Conservation (phyloP, 768 basidiomycete genomes). For the Roridomyces roridus region DNA sequence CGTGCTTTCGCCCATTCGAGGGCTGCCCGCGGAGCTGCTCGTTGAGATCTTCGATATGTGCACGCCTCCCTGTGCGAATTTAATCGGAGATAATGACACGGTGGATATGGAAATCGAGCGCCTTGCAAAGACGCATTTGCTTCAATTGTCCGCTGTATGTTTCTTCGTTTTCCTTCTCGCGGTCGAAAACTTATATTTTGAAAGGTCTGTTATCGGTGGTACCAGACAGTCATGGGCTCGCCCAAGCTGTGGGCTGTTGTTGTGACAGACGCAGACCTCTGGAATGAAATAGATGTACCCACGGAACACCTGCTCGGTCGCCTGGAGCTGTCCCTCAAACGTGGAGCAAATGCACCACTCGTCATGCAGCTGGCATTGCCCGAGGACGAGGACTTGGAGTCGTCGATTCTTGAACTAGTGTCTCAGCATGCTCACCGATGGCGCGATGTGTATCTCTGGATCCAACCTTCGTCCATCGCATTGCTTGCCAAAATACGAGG, state of each 20-base stretch:
- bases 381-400: background rate
- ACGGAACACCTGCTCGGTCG: background rate
- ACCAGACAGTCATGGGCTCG: background rate
- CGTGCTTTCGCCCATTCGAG: too few species aligned
- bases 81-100: background rate
- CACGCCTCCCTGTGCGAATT: background rate
- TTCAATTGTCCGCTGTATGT: slow-evolving; percentile 3
- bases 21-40: background rate
- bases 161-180: background rate
- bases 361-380: background rate
- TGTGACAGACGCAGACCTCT: background rate
- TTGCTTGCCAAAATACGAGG: background rate
- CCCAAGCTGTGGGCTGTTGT: slow-evolving; percentile 9
- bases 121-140: slow-evolving; percentile 5
- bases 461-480: background rate
- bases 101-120: slow-evolving; percentile 1
- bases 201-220: slow-evolving; percentile 9
- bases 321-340: background rate
- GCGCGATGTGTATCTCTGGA: background rate
- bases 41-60: slow-evolving; percentile 6
- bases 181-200: background rate
- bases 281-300: background rate
- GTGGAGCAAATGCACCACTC: background rate
- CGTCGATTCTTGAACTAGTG: background rate
- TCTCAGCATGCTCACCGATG: background rate